Conservation (phyloP, 1,284 basidiomycete genomes). For the Cutaneotrichosporon mucoides region DNA sequence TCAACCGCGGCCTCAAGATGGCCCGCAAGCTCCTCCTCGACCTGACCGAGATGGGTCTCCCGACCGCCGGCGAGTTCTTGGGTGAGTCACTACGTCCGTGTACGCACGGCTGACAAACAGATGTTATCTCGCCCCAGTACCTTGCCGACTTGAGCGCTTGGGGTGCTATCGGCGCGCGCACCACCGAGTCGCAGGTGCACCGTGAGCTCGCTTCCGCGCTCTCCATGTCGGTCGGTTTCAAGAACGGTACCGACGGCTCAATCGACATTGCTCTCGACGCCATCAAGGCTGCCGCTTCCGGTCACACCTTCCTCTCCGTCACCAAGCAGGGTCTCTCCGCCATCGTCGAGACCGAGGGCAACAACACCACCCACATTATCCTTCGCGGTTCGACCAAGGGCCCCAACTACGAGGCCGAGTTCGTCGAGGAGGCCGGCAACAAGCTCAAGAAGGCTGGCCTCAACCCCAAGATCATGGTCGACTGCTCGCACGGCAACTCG, state of each 20-base stretch:
- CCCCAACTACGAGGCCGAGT: constrained; percentile 76
- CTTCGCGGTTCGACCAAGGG: constrained; percentile 79
- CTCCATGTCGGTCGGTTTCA: constrained; percentile 81
- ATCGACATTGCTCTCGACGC: constrained; percentile 85
- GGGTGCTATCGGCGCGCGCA: constrained; percentile 97
- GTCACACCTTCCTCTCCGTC: constrained; percentile 88
- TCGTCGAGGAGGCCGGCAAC: constrained; percentile 69
- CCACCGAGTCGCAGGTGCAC: constrained; percentile 90
- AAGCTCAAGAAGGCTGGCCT: constrained; percentile 78
- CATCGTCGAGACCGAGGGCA: constrained; percentile 76
- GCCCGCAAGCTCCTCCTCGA: constrained; percentile 86
- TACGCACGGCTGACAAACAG: constrained; percentile 11
- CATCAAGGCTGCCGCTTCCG: constrained; percentile 76
- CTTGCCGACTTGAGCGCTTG: constrained; percentile 73
- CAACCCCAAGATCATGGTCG: constrained; percentile 79
- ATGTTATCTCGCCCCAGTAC: constrained; percentile 79
- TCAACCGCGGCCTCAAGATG: constrained; percentile 89
- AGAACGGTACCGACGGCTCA: constrained; percentile 55
- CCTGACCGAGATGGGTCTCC: constrained; percentile 80
- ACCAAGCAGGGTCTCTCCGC: constrained; percentile 88
- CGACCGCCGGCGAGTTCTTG: constrained; percentile 90
- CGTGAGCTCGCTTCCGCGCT: constrained; percentile 85
- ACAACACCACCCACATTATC: constrained; percentile 62
- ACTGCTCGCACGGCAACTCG: constrained; percentile 78
- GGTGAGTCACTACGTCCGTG: constrained; percentile 48